Evolutionary conservation across 371 early-diverging fungal genomes (phyloP).

Genomic region (Lichtheimia hyalospora): DNA sequence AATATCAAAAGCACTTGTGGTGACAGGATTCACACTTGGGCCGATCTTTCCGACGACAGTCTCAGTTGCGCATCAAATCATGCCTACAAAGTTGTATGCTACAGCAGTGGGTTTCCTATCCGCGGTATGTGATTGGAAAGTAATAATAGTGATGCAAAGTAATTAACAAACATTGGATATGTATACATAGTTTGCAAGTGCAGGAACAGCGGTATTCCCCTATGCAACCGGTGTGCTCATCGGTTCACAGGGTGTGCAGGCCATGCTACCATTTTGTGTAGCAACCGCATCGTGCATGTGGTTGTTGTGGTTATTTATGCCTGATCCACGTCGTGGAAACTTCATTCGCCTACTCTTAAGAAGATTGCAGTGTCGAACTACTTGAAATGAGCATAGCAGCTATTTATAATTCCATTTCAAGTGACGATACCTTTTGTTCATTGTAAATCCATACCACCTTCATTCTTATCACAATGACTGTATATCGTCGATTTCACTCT

Average conservation of each 20-base stretch:
- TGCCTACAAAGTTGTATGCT: slow-evolving; percentile 18
- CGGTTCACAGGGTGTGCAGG: slow-evolving; percentile 15
- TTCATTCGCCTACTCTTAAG: no score
- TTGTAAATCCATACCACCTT: no score
- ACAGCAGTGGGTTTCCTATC: slow-evolving; percentile 23
- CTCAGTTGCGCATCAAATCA: slow-evolving; percentile 17
- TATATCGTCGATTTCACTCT: no score
- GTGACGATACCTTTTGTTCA: no score
- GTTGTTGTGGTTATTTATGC: slow-evolving; percentile 21
- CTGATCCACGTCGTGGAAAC: slow-evolving; percentile 12
- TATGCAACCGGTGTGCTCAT: slow-evolving; percentile 23
- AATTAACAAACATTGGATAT: neutral
- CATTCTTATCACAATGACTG: no score
- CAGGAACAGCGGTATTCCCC: slow-evolving; percentile 27
- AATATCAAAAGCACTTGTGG: slow-evolving; percentile 7
- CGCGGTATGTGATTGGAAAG: slow-evolving; percentile 12
- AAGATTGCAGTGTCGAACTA: no score
- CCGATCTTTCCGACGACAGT: slow-evolving; percentile 32
- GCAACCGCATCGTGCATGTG: slow-evolving; percentile 16
- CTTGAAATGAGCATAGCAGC: no score
- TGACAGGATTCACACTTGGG: slow-evolving; percentile 23
- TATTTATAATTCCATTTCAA: no score
- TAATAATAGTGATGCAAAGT: neutral
- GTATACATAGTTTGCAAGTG: slow-evolving; percentile 18
- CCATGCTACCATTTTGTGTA: slow-evolving; percentile 28